These are phyloP conservation scores for Agaricus subrufescens DNA, from an alignment of 768 basidiomycete species.

Conservation along the genomic window DNA sequence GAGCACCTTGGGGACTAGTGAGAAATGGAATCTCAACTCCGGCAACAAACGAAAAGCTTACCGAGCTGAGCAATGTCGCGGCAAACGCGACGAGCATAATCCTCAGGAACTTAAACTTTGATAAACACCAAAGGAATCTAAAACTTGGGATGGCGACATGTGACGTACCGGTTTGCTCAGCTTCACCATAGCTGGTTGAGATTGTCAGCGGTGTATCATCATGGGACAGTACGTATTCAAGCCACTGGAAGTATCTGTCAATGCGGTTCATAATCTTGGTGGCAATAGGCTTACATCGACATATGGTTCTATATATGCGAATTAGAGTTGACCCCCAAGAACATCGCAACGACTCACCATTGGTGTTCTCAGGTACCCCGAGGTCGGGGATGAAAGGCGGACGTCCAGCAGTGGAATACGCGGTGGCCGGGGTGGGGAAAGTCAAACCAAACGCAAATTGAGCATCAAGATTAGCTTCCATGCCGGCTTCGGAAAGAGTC, in stretches of 20 bases:
- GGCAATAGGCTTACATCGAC: constrained; percentile 13
- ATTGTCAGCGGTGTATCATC: constrained; percentile 50
- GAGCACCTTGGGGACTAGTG: constrained; percentile 36
- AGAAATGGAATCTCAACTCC: background rate
- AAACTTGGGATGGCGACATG: background rate
- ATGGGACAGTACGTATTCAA: constrained; percentile 51
- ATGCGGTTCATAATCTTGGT: background rate
- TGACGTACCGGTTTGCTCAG: constrained; percentile 61
- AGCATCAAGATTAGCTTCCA: constrained; percentile 64
- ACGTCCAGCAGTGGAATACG: constrained; percentile 58
- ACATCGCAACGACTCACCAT: constrained; percentile 21
- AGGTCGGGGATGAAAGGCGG: constrained; percentile 55
- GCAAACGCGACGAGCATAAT: constrained; percentile 57
- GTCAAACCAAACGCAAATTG: constrained; percentile 66
- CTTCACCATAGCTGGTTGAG: constrained; percentile 70
- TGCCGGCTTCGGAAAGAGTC: constrained; percentile 43
- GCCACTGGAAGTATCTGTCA: constrained; percentile 33
- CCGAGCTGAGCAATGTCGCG: constrained; percentile 59
- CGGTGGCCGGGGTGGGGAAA: constrained; percentile 53
- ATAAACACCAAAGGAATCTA: background rate
- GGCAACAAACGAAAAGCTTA: constrained; percentile 17
- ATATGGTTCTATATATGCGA: constrained; percentile 14
- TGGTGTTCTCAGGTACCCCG: constrained; percentile 31
- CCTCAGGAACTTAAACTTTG: constrained; percentile 42
- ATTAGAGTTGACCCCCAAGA: background rate